A percentile compares a stretch with the other conserved stretches of the same genome.
phyloP scores from a whole-genome alignment of 805 yeast species.

The Debaryomyces tyrocola region DNA sequence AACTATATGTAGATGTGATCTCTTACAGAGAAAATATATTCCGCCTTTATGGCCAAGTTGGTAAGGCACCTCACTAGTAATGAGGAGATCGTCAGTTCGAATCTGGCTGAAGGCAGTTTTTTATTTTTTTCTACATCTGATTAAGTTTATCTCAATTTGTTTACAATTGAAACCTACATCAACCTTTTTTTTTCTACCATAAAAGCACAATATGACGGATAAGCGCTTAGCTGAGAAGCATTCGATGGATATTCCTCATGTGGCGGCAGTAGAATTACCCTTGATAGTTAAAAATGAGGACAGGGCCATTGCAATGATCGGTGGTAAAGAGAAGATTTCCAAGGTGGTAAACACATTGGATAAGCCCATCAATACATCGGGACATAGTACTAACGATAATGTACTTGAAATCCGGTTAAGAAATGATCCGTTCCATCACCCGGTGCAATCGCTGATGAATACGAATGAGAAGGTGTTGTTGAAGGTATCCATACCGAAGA shows the following conservation, averaged over 20 bases:
- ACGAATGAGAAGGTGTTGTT: slow-evolving; percentile 58
- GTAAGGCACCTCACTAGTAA: slow-evolving; percentile 22
- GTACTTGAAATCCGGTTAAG: slow-evolving; percentile 43
- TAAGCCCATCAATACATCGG: slow-evolving; percentile 11
- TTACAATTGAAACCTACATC: neutral
- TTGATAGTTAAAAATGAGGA: slow-evolving; percentile 61
- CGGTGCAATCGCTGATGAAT: slow-evolving; percentile 54
- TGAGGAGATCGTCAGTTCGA: slow-evolving; percentile 24
- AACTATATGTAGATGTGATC: too few species aligned
- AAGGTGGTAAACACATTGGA: slow-evolving; percentile 39
- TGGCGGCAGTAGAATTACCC: slow-evolving; percentile 78
- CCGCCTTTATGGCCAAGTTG: slow-evolving; percentile 23
- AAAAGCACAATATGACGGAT: neutral
- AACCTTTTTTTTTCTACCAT: too few species aligned
- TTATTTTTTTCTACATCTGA: slow-evolving; percentile 1
- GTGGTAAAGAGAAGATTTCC: slow-evolving; percentile 52
- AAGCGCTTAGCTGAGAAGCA: slow-evolving; percentile 46
- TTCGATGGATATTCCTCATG: slow-evolving; percentile 72
- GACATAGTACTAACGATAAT: slow-evolving; percentile 28
- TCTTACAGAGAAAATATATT: neutral
- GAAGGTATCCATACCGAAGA: slow-evolving; percentile 61
- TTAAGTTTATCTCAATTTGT: neutral
- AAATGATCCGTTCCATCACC: slow-evolving; percentile 55
- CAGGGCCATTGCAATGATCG: slow-evolving; percentile 67
- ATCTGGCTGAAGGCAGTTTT: slow-evolving; percentile 23